Evolutionary conservation across 768 basidiomycete genomes (phyloP), one percentile per base, ranked within the genome.

Genomic region (Rhizopogon vesiculosus): DNA sequence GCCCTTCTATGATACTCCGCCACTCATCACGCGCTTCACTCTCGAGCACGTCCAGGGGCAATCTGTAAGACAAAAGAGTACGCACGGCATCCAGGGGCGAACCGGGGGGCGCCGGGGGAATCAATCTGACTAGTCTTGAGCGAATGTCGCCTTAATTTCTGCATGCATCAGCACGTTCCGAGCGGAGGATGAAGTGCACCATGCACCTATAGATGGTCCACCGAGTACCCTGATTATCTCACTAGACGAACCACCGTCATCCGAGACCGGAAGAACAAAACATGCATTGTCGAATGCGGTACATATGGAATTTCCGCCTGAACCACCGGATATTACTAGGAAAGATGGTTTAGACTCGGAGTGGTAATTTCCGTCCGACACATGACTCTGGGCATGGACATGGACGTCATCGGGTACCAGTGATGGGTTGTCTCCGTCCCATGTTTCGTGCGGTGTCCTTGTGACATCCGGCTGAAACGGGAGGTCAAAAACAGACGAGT

Each of bases 181-280:
- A 38, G 59, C 54, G 18, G 53, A 61, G 57, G 12, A 42, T 13
- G 15, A 60, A 49, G 18, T 18, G 53, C 38, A 22, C 42, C 48
- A 58, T 64, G 56, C 62, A 89, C 91, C 89, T 64, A 94, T 83
- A 35, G 91, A 92, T 19, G 91, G 89, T 3, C 91, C 91, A 16
- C 89, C 90, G 52, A 98, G 77, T 22, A 94, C 92, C 48, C 94
- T 84, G 51, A 94, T 91, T 51, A 96, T 96, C 76, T 97, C 94
- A 60, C 90, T 91, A 2, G 93, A 96, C 3, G 91, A 93, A 43
- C 95, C 95, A 1, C 95, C 95, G 68, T 98, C 93, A 66, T 98
- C 95, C 6, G 93, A 95, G 33, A 98, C 91, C 5, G 95, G 95
- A 35, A 98, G 76, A 25, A 94, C 86, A 64, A 94, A 93, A 64